These are phyloP conservation scores for Ceratocystis albifundus DNA, from an alignment of 2,329 filamentous ascomycete genomes.

Conservation along the genomic window DNA sequence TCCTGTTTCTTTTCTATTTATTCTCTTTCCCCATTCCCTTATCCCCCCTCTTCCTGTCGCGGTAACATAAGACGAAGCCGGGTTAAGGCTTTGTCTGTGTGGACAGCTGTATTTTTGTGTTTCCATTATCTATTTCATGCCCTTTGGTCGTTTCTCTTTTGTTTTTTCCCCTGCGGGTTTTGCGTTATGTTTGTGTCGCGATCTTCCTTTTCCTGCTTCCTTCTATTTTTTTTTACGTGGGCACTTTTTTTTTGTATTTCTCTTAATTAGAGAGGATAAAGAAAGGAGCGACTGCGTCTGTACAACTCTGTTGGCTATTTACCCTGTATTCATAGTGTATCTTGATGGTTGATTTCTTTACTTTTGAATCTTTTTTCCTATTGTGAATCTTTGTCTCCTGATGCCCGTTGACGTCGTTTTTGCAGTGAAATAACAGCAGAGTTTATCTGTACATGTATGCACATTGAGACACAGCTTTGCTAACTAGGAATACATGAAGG, in stretches of 20 bases:
- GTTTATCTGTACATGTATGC: not conserved
- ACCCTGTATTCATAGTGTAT: slow-evolving; percentile 22
- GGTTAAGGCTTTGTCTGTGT: not conserved
- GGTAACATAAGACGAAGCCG: not conserved
- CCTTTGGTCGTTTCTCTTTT: not conserved
- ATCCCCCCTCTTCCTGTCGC: not conserved
- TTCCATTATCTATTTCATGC: slow-evolving; percentile 1
- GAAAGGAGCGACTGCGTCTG: not conserved
- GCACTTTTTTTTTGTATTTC: not conserved
- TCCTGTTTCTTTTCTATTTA: not conserved
- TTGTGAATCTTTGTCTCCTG: too few relatives aligned
- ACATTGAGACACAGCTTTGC: not conserved
- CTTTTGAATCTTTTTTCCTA: not conserved
- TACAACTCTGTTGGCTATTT: slow-evolving; percentile 18
- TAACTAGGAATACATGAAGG: not conserved
- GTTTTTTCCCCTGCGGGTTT: not conserved
- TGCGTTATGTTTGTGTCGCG: slow-evolving; percentile 4
- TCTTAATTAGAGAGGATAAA: not conserved
- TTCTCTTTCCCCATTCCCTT: not conserved
- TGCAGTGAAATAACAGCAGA: not conserved
- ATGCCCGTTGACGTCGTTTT: slow-evolving; percentile 1
- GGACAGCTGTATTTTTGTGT: slow-evolving; percentile 14
- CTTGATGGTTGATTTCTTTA: slow-evolving; percentile 21
- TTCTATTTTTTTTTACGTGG: not conserved
- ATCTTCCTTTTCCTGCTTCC: slow-evolving; percentile 5